Conservation (phyloP, 305 asterid genomes). For the Fraxinus xanthoxyloides region DNA sequence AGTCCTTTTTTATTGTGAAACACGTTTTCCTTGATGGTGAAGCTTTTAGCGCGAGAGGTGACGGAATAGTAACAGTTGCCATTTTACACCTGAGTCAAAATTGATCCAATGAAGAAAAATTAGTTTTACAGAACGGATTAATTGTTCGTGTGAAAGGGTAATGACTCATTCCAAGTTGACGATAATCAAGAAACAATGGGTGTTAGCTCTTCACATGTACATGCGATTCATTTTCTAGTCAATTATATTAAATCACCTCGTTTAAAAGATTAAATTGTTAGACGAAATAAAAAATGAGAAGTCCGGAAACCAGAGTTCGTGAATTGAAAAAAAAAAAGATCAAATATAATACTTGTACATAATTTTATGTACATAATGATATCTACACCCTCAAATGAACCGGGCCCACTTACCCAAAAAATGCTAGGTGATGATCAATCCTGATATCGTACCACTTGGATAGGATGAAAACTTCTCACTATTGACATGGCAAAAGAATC, state of each 20-base stretch:
- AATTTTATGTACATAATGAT: too few species aligned
- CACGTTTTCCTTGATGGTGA: slow-evolving; percentile 14
- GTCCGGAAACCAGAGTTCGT: too few species aligned
- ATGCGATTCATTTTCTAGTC: background rate
- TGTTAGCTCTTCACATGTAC: too few species aligned
- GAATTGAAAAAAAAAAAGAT: background rate
- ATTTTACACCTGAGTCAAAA: slow-evolving; percentile 27
- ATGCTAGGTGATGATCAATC: background rate
- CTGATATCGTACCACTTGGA: too few species aligned
- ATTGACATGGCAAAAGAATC: too few species aligned
- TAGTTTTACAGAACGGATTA: background rate
- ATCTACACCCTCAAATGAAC: too few species aligned
- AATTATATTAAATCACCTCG: background rate
- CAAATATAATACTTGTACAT: too few species aligned
- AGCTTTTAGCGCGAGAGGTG: slow-evolving; percentile 18
- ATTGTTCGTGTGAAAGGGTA: background rate
- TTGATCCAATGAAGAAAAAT: background rate
- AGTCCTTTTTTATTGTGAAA: background rate
- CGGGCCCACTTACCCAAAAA: too few species aligned
- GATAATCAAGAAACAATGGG: too few species aligned
- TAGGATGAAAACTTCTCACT: too few species aligned
- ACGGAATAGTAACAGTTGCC: slow-evolving; percentile 29
- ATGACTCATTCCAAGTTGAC: background rate
- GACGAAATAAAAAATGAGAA: too few species aligned
- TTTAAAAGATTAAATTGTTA: too few species aligned